Percentiles rank a stretch among this genome's conserved stretches.
These are phyloP conservation scores for Penicillium egyptiacum DNA, from an alignment of 495 filamentous ascomycete genomes.

Conservation along the genomic window DNA sequence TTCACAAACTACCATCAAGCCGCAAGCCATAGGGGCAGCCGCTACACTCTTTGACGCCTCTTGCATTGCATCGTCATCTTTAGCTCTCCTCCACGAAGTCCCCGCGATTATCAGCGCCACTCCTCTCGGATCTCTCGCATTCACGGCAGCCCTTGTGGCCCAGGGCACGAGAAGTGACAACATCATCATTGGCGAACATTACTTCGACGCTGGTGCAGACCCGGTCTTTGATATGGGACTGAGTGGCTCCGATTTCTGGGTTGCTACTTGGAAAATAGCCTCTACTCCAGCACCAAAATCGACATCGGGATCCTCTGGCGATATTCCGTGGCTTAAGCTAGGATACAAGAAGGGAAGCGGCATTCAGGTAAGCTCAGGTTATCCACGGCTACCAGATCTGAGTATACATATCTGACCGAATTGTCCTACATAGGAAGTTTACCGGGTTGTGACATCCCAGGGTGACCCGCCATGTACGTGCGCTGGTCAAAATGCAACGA, in stretches of 20 bases:
- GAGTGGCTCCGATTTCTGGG: conserved; percentile 37
- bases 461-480: conserved; percentile 55
- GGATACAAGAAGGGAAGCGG: conserved; percentile 41
- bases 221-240: conserved; percentile 61
- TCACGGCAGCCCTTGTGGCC: conserved; percentile 27
- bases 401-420: conserved; percentile 18
- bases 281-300: conserved; percentile 50
- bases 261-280: conserved; percentile 45
- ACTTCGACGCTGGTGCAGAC: conserved; percentile 52
- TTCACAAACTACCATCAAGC: conserved; percentile 20
- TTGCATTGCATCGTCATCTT: conserved; percentile 40
- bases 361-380: conserved; percentile 36
- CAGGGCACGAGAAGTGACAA: conserved; percentile 31
- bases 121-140: conserved; percentile 41
- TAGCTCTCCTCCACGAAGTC: conserved; percentile 30
- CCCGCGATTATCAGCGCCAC: conserved; percentile 36
- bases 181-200: conserved; percentile 61
- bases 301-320: conserved; percentile 43
- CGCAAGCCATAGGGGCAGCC: conserved; percentile 56
- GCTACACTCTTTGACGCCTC: conserved; percentile 67
- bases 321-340: conserved; percentile 67
- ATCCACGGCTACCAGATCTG: neutral
- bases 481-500: conserved; percentile 33
- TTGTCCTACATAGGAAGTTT: conserved; percentile 49
- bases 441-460: conserved; percentile 68